Evolutionary conservation across 2,329 filamentous ascomycete species (phyloP), one percentile per base, ranked within the genome.

Genomic region (Ophiognomonia clavigignenti-juglandacearum): DNA sequence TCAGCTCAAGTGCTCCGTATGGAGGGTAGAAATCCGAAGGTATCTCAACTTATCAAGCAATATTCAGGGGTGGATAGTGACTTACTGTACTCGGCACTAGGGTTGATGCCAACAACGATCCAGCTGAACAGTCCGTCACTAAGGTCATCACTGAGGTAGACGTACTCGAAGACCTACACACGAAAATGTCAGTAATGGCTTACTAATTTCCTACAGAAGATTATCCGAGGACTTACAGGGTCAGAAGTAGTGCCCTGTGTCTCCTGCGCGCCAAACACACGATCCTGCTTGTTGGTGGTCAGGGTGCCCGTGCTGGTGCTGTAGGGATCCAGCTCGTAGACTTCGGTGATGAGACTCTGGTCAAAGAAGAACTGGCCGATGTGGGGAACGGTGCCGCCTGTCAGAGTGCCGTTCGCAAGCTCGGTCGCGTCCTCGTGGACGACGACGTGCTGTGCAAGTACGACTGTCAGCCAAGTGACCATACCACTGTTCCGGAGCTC

Each of bases 351-450:
- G 22, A 83, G 70, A 52, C 69, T 66, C 57, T 81, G 73, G 59
- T 82, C 77, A 56, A 80, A 78, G 67, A 78, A 83, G 37, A 81
- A 60, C 61, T 84, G 78, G 14, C 78, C 78, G 35, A 82, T 70
- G 62, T 83, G 78, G 4, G 74, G 71, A 43, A 75, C 70, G 24
- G 62, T 66, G 14, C 73, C 69, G 50, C 69, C 66, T 1, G 61
- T 56, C 52, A 64, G 68, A 9, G 64, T 70, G 11, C 60, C 59
- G 53, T 69, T 67, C 4, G 57, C 54, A 19, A 65, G 60, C 6
- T 66, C 50, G 13, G 57, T 58, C 16, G 64, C 59, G 39, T 64
- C 62, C 22, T 61, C 58, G 43, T 67, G 66, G 4, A 61, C 64
- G 29, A 69, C 61, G 22, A 72, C 50, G 59, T 73, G 70, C 48